phyloP scores from a whole-genome alignment of 2,329 filamentous ascomycete genomes.

The Corniculantispora saksenae region DNA sequence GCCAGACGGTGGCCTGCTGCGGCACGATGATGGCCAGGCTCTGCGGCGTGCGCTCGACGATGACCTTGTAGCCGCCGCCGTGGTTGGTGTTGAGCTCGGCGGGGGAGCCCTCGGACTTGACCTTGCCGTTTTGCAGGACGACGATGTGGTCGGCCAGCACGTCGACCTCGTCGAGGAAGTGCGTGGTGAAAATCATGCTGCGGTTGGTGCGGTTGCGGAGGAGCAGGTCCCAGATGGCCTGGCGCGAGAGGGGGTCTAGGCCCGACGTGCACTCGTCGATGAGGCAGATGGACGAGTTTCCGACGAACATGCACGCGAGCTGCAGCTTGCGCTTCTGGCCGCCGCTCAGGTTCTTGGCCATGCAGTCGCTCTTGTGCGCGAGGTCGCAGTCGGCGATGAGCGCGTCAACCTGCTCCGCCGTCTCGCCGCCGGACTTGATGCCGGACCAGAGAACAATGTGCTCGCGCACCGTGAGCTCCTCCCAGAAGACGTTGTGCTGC shows the following conservation, averaged over 20 bases:
- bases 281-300: slow-evolving; percentile 65
- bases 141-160: slow-evolving; percentile 68
- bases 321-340: slow-evolving; percentile 72
- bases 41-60: slow-evolving; percentile 29
- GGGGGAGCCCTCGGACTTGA: slow-evolving; percentile 63
- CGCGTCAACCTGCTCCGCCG: slow-evolving; percentile 48
- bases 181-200: slow-evolving; percentile 68
- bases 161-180: slow-evolving; percentile 72
- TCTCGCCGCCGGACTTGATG: slow-evolving; percentile 51
- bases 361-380: slow-evolving; percentile 55
- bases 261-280: slow-evolving; percentile 72
- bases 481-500: slow-evolving; percentile 69
- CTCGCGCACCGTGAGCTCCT: slow-evolving; percentile 64
- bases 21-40: not conserved
- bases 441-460: slow-evolving; percentile 65
- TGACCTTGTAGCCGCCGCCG: slow-evolving; percentile 65
- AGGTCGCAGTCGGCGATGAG: slow-evolving; percentile 63
- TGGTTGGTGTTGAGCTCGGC: slow-evolving; percentile 64
- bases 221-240: slow-evolving; percentile 71
- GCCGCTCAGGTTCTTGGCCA: slow-evolving; percentile 61
- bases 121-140: slow-evolving; percentile 62
- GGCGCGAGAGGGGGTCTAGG: slow-evolving; percentile 64
- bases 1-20: slow-evolving; percentile 24
- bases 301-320: slow-evolving; percentile 71
- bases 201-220: slow-evolving; percentile 61